Conservation (phyloP, 805 yeast species). For the Metschnikowia continentalis region DNA sequence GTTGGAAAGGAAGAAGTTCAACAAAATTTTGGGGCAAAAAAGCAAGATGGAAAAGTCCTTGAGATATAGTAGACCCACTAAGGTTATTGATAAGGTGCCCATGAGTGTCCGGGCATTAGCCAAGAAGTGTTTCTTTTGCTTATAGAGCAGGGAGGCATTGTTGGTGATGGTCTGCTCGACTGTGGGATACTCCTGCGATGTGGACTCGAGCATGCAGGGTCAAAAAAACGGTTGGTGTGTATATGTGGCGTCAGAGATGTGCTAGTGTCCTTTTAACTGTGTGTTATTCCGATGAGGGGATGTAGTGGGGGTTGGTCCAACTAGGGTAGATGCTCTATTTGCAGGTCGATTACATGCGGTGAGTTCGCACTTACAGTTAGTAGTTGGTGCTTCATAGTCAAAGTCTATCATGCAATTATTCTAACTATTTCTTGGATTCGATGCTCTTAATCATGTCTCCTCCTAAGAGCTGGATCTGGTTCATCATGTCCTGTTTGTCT, state of each 20-base stretch:
- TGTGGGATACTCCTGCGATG: constrained; percentile 23
- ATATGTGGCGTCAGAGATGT: too few species aligned
- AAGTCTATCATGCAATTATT: constrained; percentile 1
- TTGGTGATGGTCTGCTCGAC: constrained; percentile 38
- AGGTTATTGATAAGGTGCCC: constrained; percentile 32
- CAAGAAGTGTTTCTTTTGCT: constrained; percentile 39
- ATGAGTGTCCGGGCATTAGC: constrained; percentile 31
- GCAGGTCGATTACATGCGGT: background rate
- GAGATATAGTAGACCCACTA: constrained; percentile 36
- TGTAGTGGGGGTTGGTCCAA: background rate
- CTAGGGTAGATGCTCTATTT: background rate
- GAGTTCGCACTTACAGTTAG: background rate
- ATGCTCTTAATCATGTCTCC: constrained; percentile 53
- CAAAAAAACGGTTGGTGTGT: background rate
- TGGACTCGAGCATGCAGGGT: background rate
- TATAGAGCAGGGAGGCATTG: constrained; percentile 38
- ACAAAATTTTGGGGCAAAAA: constrained; percentile 23
- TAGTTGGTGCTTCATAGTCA: background rate
- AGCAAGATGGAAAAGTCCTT: constrained; percentile 38
- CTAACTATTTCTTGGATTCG: constrained; percentile 28
- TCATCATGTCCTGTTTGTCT: constrained; percentile 67
- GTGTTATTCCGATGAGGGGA: background rate
- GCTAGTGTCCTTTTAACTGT: background rate
- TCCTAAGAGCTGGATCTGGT: constrained; percentile 66
- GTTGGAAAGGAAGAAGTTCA: constrained; percentile 27